These are phyloP conservation scores for Alternaria consortialis DNA, from an alignment of 2,329 filamentous ascomycete genomes.

Conservation along the genomic window DNA sequence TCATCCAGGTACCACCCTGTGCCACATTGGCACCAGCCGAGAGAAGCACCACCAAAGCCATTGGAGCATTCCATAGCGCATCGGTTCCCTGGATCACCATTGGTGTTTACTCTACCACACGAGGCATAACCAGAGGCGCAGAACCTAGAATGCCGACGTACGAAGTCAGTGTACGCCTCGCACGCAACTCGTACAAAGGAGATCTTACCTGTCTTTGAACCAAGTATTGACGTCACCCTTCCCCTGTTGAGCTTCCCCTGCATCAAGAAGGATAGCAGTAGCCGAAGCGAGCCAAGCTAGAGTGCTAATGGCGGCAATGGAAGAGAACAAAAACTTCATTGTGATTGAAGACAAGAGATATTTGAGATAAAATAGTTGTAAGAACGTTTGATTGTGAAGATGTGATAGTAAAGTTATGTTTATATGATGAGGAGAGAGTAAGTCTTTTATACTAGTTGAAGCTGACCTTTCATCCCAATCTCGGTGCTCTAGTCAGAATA, in stretches of 20 bases:
- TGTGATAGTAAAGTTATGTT: not conserved
- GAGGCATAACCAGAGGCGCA: constrained; percentile 4
- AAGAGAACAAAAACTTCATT: not conserved
- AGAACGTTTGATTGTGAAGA: no score
- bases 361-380: not conserved
- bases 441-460: not conserved
- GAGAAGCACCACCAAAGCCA: no score
- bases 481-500: not conserved
- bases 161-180: no score
- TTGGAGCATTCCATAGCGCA: not conserved
- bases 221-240: not conserved
- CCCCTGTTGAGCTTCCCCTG: not conserved
- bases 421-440: not conserved
- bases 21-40: no score
- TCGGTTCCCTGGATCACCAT: not conserved
- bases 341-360: not conserved
- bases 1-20: no score
- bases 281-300: not conserved
- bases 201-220: not conserved
- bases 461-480: not conserved
- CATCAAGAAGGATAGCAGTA: not conserved
- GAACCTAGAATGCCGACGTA: no score
- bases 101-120: not conserved
- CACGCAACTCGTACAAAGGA: no score
- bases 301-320: not conserved